Percentiles rank a stretch among this genome's conserved stretches.
phyloP scores from a whole-genome alignment of 176 grass and related monocot species.

The Oryza australiensis region DNA sequence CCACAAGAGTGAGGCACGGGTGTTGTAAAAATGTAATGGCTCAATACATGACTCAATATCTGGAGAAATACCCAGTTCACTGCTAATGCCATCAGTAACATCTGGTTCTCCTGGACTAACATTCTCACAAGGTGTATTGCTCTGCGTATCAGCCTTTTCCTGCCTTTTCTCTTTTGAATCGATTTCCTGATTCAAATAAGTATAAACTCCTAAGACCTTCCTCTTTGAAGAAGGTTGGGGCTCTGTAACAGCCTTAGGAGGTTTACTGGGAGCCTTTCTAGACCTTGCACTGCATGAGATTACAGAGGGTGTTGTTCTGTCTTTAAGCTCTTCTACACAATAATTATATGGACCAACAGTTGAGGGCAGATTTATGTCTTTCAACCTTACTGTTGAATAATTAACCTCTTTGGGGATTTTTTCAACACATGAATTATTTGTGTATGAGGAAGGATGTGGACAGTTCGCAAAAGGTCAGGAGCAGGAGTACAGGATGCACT shows the following conservation, averaged over 20 bases:
- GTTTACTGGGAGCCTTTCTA: not conserved
- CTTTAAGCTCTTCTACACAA: not conserved
- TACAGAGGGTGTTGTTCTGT: constrained; percentile 11
- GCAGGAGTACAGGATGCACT: too few relatives aligned
- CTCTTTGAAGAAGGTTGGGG: constrained; percentile 25
- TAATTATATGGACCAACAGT: not conserved
- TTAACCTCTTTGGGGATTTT: constrained; percentile 7
- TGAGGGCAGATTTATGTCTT: not conserved
- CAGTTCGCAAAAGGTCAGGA: too few relatives aligned
- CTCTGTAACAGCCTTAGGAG: constrained; percentile 8
- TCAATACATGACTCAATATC: constrained; percentile 6
- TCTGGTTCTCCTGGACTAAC: not conserved
- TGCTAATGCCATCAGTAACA: constrained; percentile 17
- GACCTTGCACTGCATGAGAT: constrained; percentile 26
- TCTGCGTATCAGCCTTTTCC: constrained; percentile 22
- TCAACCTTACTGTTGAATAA: not conserved
- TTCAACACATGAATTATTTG: not conserved
- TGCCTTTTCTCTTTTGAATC: constrained; percentile 4
- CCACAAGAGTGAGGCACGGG: too few relatives aligned
- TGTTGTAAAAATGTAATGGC: too few relatives aligned
- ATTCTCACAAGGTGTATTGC: not conserved
- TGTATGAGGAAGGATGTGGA: not conserved
- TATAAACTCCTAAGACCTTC: constrained; percentile 31
- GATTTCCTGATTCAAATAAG: constrained; percentile 10
- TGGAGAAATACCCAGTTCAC: constrained; percentile 28